These are phyloP conservation scores for Alternaria alternata DNA, from an alignment of 2,329 filamentous ascomycete genomes.

Conservation along the genomic window DNA sequence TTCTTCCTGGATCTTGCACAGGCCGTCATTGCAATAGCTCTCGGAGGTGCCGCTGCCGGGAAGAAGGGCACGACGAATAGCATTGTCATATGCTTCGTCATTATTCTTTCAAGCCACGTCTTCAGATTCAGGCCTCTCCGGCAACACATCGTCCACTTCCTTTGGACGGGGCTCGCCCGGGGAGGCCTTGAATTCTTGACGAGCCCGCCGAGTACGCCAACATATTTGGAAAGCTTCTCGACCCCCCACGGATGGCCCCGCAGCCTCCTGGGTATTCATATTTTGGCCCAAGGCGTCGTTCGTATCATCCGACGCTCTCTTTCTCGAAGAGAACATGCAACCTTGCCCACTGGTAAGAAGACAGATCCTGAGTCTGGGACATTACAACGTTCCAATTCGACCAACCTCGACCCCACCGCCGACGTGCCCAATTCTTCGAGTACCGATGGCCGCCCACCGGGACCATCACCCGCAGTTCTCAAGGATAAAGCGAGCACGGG, in stretches of 20 bases:
- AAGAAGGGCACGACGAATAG: conserved; percentile 74
- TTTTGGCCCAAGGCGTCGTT: conserved; percentile 75
- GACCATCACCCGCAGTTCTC: conserved; percentile 59
- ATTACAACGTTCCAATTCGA: conserved; percentile 45
- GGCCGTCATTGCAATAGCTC: conserved; percentile 88
- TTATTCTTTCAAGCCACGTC: conserved; percentile 65
- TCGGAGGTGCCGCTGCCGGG: conserved; percentile 80
- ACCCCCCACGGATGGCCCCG: conserved; percentile 70
- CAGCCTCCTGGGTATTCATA: conserved; percentile 76
- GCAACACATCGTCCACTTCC: conserved; percentile 51
- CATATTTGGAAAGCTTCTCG: conserved; percentile 47
- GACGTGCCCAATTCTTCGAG: conserved; percentile 57
- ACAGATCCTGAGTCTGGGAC: conserved; percentile 68
- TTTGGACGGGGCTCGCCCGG: conserved; percentile 52
- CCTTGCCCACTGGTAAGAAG: conserved; percentile 50
- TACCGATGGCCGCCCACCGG: conserved; percentile 60
- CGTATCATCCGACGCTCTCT: conserved; percentile 67
- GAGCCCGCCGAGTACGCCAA: conserved; percentile 48
- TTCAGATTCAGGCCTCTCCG: conserved; percentile 62
- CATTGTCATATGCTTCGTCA: conserved; percentile 73
- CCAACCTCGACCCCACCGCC: conserved; percentile 56
- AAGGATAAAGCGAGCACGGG: conserved; percentile 70
- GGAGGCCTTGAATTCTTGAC: conserved; percentile 51
- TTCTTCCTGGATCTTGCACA: conserved; percentile 90
- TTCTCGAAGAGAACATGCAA: conserved; percentile 47